A percentile compares a stretch with the other conserved stretches of the same genome.
Conservation (phyloP, 169 alveolate species). For the Plasmodium berghei region DNA sequence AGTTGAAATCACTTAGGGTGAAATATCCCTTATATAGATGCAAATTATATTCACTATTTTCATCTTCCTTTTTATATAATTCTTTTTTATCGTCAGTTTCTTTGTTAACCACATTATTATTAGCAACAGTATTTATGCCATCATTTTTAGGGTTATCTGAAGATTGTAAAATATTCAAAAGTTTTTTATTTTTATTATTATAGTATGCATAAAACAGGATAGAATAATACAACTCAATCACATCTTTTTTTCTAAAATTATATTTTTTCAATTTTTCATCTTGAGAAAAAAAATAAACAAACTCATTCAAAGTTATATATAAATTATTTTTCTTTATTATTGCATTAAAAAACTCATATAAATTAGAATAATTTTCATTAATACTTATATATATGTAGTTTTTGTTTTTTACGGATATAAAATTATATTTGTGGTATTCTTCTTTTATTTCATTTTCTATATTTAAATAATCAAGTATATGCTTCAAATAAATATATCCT, state of each 20-base stretch:
- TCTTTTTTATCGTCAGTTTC: background rate
- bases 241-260: conserved; percentile 40
- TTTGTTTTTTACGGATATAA: conserved; percentile 37
- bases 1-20: conserved; percentile 61
- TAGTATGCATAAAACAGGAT: conserved; percentile 65
- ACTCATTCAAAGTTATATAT: conserved; percentile 57
- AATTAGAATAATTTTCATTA: conserved; percentile 41
- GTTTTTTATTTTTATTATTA: conserved; percentile 43
- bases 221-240: conserved; percentile 38
- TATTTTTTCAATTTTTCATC: conserved; percentile 41
- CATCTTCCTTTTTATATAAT: conserved; percentile 1
- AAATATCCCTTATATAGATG: conserved; percentile 44
- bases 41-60: conserved; percentile 15
- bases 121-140: background rate
- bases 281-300: conserved; percentile 55
- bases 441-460: conserved; percentile 56
- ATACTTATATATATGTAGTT: conserved; percentile 62
- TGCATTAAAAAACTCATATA: conserved; percentile 40
- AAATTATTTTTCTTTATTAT: conserved; percentile 50
- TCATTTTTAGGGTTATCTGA: background rate
- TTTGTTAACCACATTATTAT: background rate
- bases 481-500: conserved; percentile 50
- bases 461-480: conserved; percentile 50
- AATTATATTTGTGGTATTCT: conserved; percentile 48
- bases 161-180: conserved; percentile 18